Evolutionary conservation across 306 rosid species (phyloP), one percentile per base, ranked within the genome.

Genomic region (Chamaecrista fasciculata): DNA sequence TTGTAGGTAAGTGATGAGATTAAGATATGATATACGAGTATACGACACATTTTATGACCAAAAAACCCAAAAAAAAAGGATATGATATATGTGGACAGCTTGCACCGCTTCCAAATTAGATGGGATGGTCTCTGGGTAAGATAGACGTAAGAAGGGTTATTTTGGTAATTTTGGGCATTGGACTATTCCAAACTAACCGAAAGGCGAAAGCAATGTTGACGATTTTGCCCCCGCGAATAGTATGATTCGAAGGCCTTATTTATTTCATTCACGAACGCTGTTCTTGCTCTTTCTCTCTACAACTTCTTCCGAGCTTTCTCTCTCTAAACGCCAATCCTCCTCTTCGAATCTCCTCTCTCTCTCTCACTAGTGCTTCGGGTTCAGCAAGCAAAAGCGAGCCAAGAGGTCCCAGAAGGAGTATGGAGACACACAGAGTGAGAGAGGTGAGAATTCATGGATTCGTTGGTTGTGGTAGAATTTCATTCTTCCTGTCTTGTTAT

Each of bases 401-500:
- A 44, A 44, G 19, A 14, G 50, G 8, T 3, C 63, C 3, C 15
- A 33, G 78, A 36, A 26, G 37, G 37, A 53, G 19, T 53, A 53
- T 14, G 26, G 9, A 33, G 37, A 56, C 23, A 37, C 1, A 44
- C 18, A 3, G 63, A 49, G 62, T 39, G 66, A 39, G 57, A 6
- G 64, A 16, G n/a, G 65, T 53, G 75, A 20, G 74, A 33, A 34
- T 76, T 67, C 72, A 83, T 84, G 89, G 89, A 85, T 86, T 89
- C 82, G 25, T 68, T 74, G 61, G 69, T 67, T 71, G 74, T 80
- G 79, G 78, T 77, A 51, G 82, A 83, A 83, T 88, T 79, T 61
- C 82, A 64, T 69, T 74, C 80, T 68, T 74, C 79, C 76, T 78
- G 79, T 77, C 69, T 72, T 40, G 92, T 91, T 87, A 78, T 71